Conservation (phyloP, 306 rosid species). For the Quercus rubra region DNA sequence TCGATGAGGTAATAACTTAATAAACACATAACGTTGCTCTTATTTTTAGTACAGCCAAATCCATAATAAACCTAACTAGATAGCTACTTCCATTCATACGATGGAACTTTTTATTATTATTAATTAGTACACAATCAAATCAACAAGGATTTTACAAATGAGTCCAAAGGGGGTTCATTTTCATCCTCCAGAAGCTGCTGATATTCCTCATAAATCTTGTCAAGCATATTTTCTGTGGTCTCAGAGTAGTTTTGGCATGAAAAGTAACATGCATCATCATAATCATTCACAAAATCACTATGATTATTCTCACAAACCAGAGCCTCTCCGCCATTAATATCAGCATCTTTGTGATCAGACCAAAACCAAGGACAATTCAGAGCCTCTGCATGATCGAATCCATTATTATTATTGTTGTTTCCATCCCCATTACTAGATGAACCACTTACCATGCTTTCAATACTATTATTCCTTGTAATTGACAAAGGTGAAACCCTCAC, state of each 20-base stretch:
- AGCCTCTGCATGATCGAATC: background rate
- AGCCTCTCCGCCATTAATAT: constrained; percentile 2
- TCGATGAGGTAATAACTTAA: no score
- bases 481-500: constrained; percentile 43
- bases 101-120: background rate
- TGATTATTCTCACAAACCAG: background rate
- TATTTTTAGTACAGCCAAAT: background rate
- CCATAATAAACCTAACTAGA: background rate
- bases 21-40: no score
- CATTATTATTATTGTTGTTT: background rate
- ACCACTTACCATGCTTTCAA: constrained; percentile 35
- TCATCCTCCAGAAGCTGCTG: constrained; percentile 48
- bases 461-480: constrained; percentile 37
- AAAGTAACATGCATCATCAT: constrained; percentile 17
- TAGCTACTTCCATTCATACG: background rate
- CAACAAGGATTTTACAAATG: constrained; percentile 48
- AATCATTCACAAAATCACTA: constrained; percentile 24
- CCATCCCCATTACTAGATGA: constrained; percentile 38
- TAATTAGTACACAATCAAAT: constrained; percentile 1
- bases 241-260: constrained; percentile 11
- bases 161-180: constrained; percentile 38
- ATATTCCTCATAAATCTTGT: constrained; percentile 58
- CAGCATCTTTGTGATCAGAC: constrained; percentile 9
- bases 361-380: background rate
- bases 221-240: constrained; percentile 16